Evolutionary conservation across 192 early-diverging fungal species (phyloP), one percentile per base, ranked within the genome.

Genomic region (Linnemannia exigua): DNA sequence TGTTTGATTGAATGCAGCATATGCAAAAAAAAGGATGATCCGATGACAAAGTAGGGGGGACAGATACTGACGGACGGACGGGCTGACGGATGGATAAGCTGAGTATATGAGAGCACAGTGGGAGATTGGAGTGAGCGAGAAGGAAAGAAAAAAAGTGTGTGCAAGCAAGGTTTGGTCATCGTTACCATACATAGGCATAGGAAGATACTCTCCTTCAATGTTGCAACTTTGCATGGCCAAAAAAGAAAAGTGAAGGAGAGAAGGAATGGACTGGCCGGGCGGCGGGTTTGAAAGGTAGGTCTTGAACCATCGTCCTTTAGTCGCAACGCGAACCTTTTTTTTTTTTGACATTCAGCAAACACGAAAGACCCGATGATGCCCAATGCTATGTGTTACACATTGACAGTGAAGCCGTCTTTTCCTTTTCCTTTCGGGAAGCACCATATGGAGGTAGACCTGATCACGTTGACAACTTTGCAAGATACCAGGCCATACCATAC

Each of bases 11-110:
- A 11, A 2, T 63, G 58, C 58, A 63, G 28, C 58, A 63, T 44
- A 63, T 63, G 58, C 58, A 63, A 63, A 63, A 58, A 61, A 63
- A 33, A 63, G 58, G 58, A 63, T 63, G 58, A 63, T 63, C 58
- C 58, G 58, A 63, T 63, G 58, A 63, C 58, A 63, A 63, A 63
- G 58, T 31, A 63, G 58, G 28, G 58, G 58, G 8, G 22, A 31
- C 12, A 63, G 28, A 12, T 12, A 31, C 28, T 3, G 22, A 63
- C 28, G 58, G 58, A 31, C 58, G 58, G 28, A 22, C 28, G 9
- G 41, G 14, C 58, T 15, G 28, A 31, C 58, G 15, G 14, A 63
- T 5, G 25, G 58, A 25, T 15, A 11, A 63, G 28, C 58, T 63
- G 58, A 63, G 58, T 63, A 11, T 6, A 6, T 44, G 41, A 44